Conservation (phyloP, 2,329 filamentous ascomycete species). For the Pyrenophora graminea region DNA sequence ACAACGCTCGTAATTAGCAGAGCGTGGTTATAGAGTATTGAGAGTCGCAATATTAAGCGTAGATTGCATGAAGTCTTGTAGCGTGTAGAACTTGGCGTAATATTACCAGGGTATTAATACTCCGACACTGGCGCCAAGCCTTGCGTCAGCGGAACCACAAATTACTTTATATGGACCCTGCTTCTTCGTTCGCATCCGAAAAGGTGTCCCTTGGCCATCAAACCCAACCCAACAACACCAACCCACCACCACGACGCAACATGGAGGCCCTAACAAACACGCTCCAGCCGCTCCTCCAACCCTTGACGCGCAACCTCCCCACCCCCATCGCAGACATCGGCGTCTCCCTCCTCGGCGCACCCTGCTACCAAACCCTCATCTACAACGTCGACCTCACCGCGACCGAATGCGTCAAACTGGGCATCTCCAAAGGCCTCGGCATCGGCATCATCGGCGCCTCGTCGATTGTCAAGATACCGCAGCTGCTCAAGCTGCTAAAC, state of each 20-base stretch:
- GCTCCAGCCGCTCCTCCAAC: slow-evolving; percentile 37
- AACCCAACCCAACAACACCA: not conserved
- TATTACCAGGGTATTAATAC: not conserved
- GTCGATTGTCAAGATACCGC: slow-evolving; percentile 92
- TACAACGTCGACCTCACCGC: slow-evolving; percentile 81
- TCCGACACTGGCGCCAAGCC: slow-evolving; percentile 10
- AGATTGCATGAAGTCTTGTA: no score
- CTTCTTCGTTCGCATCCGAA: slow-evolving; percentile 1
- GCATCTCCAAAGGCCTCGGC: slow-evolving; percentile 87
- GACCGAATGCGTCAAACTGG: slow-evolving; percentile 81
- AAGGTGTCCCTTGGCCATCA: slow-evolving; percentile 10
- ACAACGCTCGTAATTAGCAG: no score
- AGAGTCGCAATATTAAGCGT: no score
- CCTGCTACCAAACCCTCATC: slow-evolving; percentile 85
- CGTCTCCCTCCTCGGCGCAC: slow-evolving; percentile 69
- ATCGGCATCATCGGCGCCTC: slow-evolving; percentile 91
- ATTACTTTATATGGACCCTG: not conserved
- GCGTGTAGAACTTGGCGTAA: no score
- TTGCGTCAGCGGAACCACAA: slow-evolving; percentile 18
- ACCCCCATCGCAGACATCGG: slow-evolving; percentile 42
- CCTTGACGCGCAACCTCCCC: slow-evolving; percentile 53
- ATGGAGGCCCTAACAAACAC: slow-evolving; percentile 53
- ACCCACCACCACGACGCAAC: slow-evolving; percentile 12
- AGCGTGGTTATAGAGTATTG: no score
- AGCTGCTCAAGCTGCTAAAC: slow-evolving; percentile 87